phyloP scores from a whole-genome alignment of 306 rosid species.

The Canavalia ensiformis region DNA sequence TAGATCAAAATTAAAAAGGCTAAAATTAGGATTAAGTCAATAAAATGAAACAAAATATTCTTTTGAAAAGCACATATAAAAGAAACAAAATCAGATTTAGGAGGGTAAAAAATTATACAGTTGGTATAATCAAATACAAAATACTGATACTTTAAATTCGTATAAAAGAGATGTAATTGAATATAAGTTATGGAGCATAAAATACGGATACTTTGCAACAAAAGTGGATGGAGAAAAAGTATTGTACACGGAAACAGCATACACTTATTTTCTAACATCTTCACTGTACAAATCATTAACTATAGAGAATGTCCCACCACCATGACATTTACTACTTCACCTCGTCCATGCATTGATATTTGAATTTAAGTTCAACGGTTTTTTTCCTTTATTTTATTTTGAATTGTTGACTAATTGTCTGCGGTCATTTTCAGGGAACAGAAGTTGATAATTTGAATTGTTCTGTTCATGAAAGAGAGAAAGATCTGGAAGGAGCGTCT shows the following conservation, averaged over 20 bases:
- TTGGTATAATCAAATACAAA: too few relatives aligned
- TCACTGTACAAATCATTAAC: neutral
- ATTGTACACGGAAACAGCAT: neutral
- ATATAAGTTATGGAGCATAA: too few relatives aligned
- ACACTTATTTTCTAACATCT: neutral
- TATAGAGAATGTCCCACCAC: neutral
- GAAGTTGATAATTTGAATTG: neutral
- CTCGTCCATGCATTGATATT: neutral
- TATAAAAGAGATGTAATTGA: too few relatives aligned
- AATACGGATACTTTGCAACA: too few relatives aligned
- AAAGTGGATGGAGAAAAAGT: neutral
- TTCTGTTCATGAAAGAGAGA: neutral
- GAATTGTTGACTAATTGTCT: slow-evolving; percentile 1
- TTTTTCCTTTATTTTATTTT: neutral
- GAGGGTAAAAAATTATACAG: too few relatives aligned
- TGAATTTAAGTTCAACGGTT: neutral
- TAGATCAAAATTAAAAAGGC: too few relatives aligned
- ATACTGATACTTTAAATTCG: too few relatives aligned
- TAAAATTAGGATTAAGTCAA: too few relatives aligned
- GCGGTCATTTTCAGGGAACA: slow-evolving; percentile 40
- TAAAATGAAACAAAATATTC: neutral
- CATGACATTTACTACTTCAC: slow-evolving; percentile 14
- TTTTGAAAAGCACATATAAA: neutral
- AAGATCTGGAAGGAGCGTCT: neutral
- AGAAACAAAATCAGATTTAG: neutral